These are phyloP conservation scores for Thalassiosira hispida DNA, from an alignment of 352 stramenopile genomes.

Conservation along the genomic window DNA sequence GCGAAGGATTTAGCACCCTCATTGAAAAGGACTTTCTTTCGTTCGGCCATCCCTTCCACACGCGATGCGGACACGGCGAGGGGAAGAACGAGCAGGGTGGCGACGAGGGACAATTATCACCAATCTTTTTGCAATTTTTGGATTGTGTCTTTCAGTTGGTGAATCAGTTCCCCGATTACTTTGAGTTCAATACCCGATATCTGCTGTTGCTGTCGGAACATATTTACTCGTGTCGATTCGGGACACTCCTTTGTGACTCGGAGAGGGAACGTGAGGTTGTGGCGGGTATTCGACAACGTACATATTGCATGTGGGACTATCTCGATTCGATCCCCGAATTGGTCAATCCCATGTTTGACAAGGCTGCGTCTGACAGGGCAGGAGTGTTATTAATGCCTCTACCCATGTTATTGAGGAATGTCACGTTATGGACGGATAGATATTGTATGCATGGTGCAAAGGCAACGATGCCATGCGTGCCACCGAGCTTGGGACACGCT, in stretches of 20 bases:
- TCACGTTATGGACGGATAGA: slow-evolving; percentile 76
- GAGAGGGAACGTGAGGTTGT: slow-evolving; percentile 81
- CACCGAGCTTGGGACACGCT: slow-evolving; percentile 14
- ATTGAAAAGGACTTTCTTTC: slow-evolving; percentile 99
- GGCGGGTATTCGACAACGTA: slow-evolving; percentile 76
- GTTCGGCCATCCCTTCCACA: slow-evolving; percentile 98
- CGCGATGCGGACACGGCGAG: slow-evolving; percentile 93
- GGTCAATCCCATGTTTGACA: slow-evolving; percentile 56
- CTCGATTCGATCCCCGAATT: slow-evolving; percentile 65
- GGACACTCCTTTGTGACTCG: slow-evolving; percentile 97
- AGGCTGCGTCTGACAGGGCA: slow-evolving; percentile 31
- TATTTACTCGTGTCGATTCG: slow-evolving; percentile 96
- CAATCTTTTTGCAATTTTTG: slow-evolving; percentile 98
- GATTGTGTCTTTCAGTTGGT: slow-evolving; percentile 98
- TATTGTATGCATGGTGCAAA: slow-evolving; percentile 73
- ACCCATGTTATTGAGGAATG: slow-evolving; percentile 71
- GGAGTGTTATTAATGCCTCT: slow-evolving; percentile 79
- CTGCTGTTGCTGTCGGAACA: slow-evolving; percentile 95
- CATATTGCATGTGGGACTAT: slow-evolving; percentile 82
- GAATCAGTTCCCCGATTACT: slow-evolving; percentile 94
- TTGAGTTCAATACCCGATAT: slow-evolving; percentile 94
- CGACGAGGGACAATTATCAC: slow-evolving; percentile 95
- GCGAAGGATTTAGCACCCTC: slow-evolving; percentile 95
- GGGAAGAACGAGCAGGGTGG: slow-evolving; percentile 84
- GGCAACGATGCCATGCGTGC: slow-evolving; percentile 47